phyloP scores from a whole-genome alignment of 2,329 filamentous ascomycete species.

The Epichloe gansuensis region DNA sequence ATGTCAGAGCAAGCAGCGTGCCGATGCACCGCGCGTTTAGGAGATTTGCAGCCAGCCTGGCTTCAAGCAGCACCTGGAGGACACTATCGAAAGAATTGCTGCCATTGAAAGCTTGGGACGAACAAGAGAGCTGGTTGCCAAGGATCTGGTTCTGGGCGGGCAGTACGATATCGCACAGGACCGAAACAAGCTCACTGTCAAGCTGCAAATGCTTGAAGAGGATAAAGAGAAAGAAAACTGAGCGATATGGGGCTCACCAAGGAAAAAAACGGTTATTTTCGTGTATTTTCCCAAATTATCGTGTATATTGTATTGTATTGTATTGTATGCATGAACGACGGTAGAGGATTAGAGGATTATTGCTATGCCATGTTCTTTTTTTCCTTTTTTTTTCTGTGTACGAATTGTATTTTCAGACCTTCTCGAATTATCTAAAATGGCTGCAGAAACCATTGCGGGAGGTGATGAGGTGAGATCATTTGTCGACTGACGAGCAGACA shows the following conservation, averaged over 20 bases:
- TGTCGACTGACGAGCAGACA: no score
- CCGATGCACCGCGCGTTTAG: slow-evolving; percentile 92
- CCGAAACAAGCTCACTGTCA: slow-evolving; percentile 28
- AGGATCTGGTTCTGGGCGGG: slow-evolving; percentile 79
- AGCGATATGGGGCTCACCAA: neutral
- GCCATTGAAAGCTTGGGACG: slow-evolving; percentile 88
- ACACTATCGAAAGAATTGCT: slow-evolving; percentile 72
- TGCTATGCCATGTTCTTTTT: no score
- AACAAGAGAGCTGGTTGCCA: slow-evolving; percentile 90
- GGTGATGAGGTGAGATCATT: no score
- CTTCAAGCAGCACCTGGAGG: slow-evolving; percentile 73
- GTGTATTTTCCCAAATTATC: neutral
- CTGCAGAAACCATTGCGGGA: neutral
- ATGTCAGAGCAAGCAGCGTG: slow-evolving; percentile 84
- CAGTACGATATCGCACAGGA: slow-evolving; percentile 54
- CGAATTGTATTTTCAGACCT: no score
- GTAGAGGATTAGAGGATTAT: no score
- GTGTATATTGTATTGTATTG: neutral
- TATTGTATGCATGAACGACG: neutral
- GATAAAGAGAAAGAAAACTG: neutral
- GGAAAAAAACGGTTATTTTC: neutral
- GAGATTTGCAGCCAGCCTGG: slow-evolving; percentile 66
- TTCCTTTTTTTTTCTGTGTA: no score
- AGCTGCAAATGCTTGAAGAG: slow-evolving; percentile 32
- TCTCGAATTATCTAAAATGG: neutral